A percentile compares a stretch with the other conserved stretches of the same genome.
Conservation (phyloP, 805 yeast genomes). For the Pichia rugopelliculosa region DNA sequence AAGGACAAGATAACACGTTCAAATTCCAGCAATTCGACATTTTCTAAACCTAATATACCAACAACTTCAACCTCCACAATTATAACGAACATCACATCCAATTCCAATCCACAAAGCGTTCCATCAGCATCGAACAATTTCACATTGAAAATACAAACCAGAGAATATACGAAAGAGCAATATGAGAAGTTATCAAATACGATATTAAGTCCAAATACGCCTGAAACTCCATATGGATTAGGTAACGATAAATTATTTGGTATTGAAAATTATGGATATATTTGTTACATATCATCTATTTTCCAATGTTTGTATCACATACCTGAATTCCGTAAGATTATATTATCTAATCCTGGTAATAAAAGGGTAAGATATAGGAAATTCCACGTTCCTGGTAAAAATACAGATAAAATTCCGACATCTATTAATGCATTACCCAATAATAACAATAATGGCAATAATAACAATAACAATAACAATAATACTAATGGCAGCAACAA, state of each 20-base stretch:
- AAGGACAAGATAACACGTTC: not conserved
- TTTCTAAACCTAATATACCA: not conserved
- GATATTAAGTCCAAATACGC: slow-evolving; percentile 16
- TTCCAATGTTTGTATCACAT: slow-evolving; percentile 81
- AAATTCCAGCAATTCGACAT: not conserved
- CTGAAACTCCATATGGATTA: slow-evolving; percentile 48
- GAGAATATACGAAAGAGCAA: not conserved
- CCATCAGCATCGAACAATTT: too few relatives aligned
- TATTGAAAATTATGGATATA: slow-evolving; percentile 80
- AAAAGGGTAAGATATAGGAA: slow-evolving; percentile 31
- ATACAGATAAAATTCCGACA: not conserved
- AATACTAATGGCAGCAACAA: too few relatives aligned
- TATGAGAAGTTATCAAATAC: slow-evolving; percentile 14
- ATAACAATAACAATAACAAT: not conserved
- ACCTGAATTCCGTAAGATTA: slow-evolving; percentile 52
- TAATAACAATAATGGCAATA: not conserved
- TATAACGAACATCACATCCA: too few relatives aligned
- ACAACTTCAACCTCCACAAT: not conserved
- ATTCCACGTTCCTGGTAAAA: slow-evolving; percentile 8
- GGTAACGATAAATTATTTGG: slow-evolving; percentile 69
- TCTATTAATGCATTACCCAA: not conserved
- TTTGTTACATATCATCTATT: slow-evolving; percentile 92
- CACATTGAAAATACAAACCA: not conserved
- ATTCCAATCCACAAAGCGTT: too few relatives aligned
- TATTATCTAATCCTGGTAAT: slow-evolving; percentile 42